These are phyloP conservation scores for Usnea hakonensis DNA, from an alignment of 495 filamentous ascomycete species.

Conservation along the genomic window DNA sequence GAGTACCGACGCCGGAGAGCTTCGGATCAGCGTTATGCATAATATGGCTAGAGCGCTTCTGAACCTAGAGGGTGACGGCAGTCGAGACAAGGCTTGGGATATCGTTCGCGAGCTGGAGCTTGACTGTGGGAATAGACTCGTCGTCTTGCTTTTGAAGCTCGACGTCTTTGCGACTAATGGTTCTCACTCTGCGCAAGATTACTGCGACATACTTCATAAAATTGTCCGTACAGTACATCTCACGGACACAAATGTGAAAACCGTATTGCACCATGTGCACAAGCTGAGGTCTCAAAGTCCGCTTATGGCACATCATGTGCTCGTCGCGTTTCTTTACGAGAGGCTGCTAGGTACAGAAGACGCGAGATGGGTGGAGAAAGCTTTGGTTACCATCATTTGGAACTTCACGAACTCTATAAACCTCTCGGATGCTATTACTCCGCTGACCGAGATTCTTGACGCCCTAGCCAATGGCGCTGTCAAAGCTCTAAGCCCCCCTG, in stretches of 20 bases:
- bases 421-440: conserved; percentile 21
- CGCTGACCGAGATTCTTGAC: conserved; percentile 35
- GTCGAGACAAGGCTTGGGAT: conserved; percentile 46
- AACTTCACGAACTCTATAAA: conserved; percentile 38
- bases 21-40: conserved; percentile 60
- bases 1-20: conserved; percentile 52
- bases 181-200: conserved; percentile 36
- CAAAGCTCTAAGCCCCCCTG: conserved; percentile 41
- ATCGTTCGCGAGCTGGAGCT: conserved; percentile 51
- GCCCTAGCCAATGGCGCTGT: conserved; percentile 29
- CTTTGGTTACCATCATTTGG: conserved; percentile 55
- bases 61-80: conserved; percentile 28
- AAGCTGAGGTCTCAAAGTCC: conserved; percentile 47
- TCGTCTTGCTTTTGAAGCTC: conserved; percentile 62
- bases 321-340: conserved; percentile 39
- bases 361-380: conserved; percentile 54
- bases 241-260: conserved; percentile 57
- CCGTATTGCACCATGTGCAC: conserved; percentile 61
- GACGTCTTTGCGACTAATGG: conserved; percentile 46
- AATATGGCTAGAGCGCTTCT: conserved; percentile 45
- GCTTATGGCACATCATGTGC: conserved; percentile 17
- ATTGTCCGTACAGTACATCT: conserved; percentile 52
- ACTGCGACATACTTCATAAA: conserved; percentile 41
- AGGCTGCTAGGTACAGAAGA: conserved; percentile 36
- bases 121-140: conserved; percentile 52